Evolutionary conservation across 1,284 basidiomycete genomes (phyloP).

Genomic region (Fomes fomentarius): DNA sequence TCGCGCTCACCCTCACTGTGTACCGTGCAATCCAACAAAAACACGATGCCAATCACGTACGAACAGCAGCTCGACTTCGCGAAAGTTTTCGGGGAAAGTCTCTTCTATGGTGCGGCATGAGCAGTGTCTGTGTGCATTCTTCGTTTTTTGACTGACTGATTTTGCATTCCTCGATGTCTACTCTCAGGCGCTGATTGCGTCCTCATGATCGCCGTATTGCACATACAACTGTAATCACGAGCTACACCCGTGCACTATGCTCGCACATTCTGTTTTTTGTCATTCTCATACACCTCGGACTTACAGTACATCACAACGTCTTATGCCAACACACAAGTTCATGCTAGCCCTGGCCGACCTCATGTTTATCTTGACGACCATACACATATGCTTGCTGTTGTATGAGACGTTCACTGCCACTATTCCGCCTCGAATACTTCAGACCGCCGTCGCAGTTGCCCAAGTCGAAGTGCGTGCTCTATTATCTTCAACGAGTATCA

Average conservation of each 20-base stretch:
- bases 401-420: conserved; percentile 6
- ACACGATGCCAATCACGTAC: conserved; percentile 5
- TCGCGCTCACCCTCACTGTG: too few relatives aligned
- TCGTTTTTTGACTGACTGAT: background rate
- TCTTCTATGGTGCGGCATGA: conserved; percentile 10
- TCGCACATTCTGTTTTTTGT: background rate
- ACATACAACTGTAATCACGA: conserved; percentile 4
- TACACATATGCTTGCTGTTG: conserved; percentile 9
- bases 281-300: background rate
- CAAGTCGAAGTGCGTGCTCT: background rate
- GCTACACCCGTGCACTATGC: too few relatives aligned
- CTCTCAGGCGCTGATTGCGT: conserved; percentile 6
- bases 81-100: conserved; percentile 11
- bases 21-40: too few relatives aligned
- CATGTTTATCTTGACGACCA: conserved; percentile 6
- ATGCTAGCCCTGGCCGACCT: conserved; percentile 5
- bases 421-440: background rate
- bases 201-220: conserved; percentile 4
- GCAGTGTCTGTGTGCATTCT: too few relatives aligned
- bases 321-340: conserved; percentile 8
- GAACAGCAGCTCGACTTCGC: conserved; percentile 6
- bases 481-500: too few relatives aligned
- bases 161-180: too few relatives aligned
- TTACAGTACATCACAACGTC: conserved; percentile 4
- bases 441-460: conserved; percentile 5